A percentile compares a stretch with the other conserved stretches of the same genome.
Evolutionary conservation across 768 basidiomycete species (phyloP).

Genomic region (Collybia nuda): DNA sequence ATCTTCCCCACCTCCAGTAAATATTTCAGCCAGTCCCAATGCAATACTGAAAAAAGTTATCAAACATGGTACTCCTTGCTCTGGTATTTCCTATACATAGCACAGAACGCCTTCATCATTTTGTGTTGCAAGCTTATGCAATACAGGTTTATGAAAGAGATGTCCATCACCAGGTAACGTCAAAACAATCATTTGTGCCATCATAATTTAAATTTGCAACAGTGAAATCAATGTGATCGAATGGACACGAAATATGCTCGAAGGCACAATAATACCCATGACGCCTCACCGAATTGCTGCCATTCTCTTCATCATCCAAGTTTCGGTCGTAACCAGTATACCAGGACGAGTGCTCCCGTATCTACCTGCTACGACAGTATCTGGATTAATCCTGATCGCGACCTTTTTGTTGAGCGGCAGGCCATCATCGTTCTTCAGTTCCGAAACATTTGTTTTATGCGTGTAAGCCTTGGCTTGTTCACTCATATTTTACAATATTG

Average conservation of each 20-base stretch:
- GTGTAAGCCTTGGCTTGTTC: neutral
- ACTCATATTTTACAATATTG: neutral
- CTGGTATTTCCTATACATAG: neutral
- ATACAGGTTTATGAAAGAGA: neutral
- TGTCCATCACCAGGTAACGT: no score
- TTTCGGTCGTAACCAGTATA: neutral
- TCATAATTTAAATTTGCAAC: neutral
- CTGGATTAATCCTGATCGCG: neutral
- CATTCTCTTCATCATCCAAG: neutral
- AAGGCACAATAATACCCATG: neutral
- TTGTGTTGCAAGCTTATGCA: neutral
- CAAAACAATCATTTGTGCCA: no score
- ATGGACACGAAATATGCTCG: neutral
- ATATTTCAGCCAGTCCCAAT: constrained; percentile 6
- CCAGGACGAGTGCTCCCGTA: neutral
- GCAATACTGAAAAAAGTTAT: neutral
- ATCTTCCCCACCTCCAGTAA: neutral
- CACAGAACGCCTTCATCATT: neutral
- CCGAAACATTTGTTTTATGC: neutral
- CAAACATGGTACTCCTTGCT: neutral
- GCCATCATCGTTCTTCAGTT: neutral
- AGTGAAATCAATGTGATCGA: neutral
- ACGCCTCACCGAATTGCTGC: neutral
- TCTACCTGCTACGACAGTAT: neutral
- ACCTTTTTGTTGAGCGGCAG: neutral